A percentile compares a stretch with the other conserved stretches of the same genome.
phyloP scores from a whole-genome alignment of 148 eudicot species.

The Chenopodium album region DNA sequence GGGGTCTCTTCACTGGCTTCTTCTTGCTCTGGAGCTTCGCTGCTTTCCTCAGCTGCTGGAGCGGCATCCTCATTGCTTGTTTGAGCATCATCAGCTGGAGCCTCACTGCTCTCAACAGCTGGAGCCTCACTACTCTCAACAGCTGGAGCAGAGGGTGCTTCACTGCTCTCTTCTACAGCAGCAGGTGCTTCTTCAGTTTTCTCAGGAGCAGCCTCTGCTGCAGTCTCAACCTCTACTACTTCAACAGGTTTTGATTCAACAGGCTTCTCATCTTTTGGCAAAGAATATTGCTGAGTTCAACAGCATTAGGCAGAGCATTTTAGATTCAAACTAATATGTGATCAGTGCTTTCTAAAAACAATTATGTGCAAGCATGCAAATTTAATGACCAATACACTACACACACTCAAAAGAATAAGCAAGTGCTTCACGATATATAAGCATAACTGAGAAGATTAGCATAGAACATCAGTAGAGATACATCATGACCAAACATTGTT shows the following conservation, averaged over 20 bases:
- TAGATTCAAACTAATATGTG: constrained; percentile 6
- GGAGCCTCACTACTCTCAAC: constrained; percentile 42
- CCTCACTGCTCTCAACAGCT: constrained; percentile 25
- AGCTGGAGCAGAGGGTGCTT: constrained; percentile 33
- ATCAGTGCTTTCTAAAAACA: neutral
- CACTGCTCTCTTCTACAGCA: constrained; percentile 37
- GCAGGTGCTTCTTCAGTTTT: constrained; percentile 48
- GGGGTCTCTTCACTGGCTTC: constrained; percentile 50
- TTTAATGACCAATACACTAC: neutral
- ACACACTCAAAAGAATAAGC: neutral
- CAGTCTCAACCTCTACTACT: constrained; percentile 40
- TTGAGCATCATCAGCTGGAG: constrained; percentile 21
- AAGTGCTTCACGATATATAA: neutral
- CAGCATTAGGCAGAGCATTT: constrained; percentile 2
- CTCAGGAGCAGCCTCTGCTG: constrained; percentile 45
- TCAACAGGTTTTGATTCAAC: constrained; percentile 45
- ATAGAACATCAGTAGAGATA: neutral
- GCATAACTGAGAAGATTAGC: neutral
- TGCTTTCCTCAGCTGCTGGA: constrained; percentile 46
- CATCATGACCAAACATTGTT: neutral
- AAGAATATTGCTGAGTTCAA: constrained; percentile 34
- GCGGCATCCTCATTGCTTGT: constrained; percentile 19
- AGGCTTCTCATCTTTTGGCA: constrained; percentile 37
- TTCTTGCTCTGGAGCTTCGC: constrained; percentile 49
- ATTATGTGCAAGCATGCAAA: neutral